These are phyloP conservation scores for Rhynchosporium agropyri DNA, from an alignment of 2,329 filamentous ascomycete genomes.

Conservation along the genomic window DNA sequence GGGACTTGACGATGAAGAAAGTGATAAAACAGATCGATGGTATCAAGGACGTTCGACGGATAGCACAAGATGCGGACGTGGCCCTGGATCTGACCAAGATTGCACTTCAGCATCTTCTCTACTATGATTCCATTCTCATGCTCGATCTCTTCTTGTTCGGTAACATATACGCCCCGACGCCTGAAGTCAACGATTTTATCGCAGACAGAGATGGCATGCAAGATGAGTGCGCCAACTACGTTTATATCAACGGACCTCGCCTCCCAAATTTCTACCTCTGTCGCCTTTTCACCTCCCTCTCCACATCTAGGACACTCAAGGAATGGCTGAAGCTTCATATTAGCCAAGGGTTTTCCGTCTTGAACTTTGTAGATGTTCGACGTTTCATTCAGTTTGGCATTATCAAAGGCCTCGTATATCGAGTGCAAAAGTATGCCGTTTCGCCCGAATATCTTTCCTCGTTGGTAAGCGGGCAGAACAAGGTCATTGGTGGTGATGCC, in stretches of 20 bases:
- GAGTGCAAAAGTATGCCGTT: conserved; percentile 88
- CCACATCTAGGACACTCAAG: conserved; percentile 79
- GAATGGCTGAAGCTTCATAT: conserved; percentile 83
- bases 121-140: conserved; percentile 88
- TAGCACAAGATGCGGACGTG: conserved; percentile 82
- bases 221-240: conserved; percentile 85
- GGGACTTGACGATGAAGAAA: conserved; percentile 76
- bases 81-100: conserved; percentile 84
- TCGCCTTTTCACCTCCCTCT: conserved; percentile 82
- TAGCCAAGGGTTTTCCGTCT: conserved; percentile 63
- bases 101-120: conserved; percentile 85
- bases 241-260: conserved; percentile 47
- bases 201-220: conserved; percentile 73
- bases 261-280: conserved; percentile 68
- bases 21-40: conserved; percentile 89
- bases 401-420: conserved; percentile 92
- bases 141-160: conserved; percentile 95
- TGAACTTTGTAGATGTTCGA: conserved; percentile 81
- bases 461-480: conserved; percentile 29
- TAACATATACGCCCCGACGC: conserved; percentile 82
- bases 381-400: conserved; percentile 94
- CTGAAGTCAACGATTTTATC: conserved; percentile 79
- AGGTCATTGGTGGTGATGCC: conserved; percentile 44
- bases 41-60: conserved; percentile 83
- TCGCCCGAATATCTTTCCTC: conserved; percentile 63